Base-by-base conservation (phyloP, 345 rosid genomes). In the Eucalyptus coolabah region DNA sequence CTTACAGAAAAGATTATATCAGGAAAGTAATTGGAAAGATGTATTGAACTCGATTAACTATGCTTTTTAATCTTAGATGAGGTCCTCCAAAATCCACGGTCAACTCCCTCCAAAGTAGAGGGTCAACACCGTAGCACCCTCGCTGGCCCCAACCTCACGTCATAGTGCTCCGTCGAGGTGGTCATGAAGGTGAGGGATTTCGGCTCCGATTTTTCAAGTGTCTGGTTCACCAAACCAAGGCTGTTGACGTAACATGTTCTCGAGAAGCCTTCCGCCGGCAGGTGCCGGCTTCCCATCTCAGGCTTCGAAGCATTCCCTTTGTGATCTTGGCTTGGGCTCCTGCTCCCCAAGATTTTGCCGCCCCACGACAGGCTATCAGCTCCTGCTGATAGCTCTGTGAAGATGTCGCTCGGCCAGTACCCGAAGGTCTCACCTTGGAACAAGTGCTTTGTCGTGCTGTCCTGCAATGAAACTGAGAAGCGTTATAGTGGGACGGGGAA, bases 261-360 rank as follows among this genome's bases (percentile, higher is more conserved):
- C 18, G 72, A 63, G 34, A 63, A 63, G 72, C 37, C 72, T 63
- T 7, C 72, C 19, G 4, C 72, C 37, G 3, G 34, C 72, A 30
- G 17, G 19, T 63, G 72, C 18, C 37, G 0, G 72, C 72, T 63
- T 63, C 72, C 69, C 72, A 30, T 30, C 72, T 63, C 37, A 16
- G 19, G 72, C 72, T 13, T 12, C 10, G 2, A 28, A 0, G 72
- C 34, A 63, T 63, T 14, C 2, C 72, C 5, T 13, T 63, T 14
- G 72, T 30, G 32, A 28, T 63, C 2, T 14, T 0, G 34, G 34
- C 72, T 63, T 0, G 0, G 4, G n/a, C 65, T 59, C 69, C 34
- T 63, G 34, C 69, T 30, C 5, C 34, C 3, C 18, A 63, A 12
- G 69, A 63, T 7, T 30, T 63, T 63, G 17, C 69, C 18, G 69